A percentile compares a stretch with the other conserved stretches of the same genome.
These are phyloP conservation scores for Botrytis medusae DNA, from an alignment of 2,329 filamentous ascomycete species.

Conservation along the genomic window DNA sequence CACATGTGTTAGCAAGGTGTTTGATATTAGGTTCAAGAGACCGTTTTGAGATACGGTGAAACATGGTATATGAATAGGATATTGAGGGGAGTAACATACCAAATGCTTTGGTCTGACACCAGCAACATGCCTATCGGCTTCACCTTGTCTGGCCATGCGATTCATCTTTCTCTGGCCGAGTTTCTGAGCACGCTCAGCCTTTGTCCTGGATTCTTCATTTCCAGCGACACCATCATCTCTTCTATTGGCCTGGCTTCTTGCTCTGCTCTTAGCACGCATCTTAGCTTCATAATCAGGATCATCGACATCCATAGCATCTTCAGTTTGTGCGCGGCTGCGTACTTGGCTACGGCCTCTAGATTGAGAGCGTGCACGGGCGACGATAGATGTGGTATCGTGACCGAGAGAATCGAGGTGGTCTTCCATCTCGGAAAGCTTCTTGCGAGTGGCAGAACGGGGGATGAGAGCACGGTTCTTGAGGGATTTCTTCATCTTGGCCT, in stretches of 20 bases:
- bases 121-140: conserved; percentile 87
- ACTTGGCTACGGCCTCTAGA: conserved; percentile 70
- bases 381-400: conserved; percentile 75
- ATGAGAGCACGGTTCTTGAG: conserved; percentile 97
- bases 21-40: not conserved
- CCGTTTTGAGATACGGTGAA: not conserved
- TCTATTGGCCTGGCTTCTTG: conserved; percentile 66
- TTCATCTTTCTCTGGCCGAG: conserved; percentile 98
- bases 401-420: conserved; percentile 81
- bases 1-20: conserved; percentile 39
- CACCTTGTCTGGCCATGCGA: conserved; percentile 93
- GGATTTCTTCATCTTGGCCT: conserved; percentile 90
- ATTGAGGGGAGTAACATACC: conserved; percentile 54
- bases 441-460: conserved; percentile 76
- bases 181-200: conserved; percentile 85
- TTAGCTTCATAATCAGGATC: conserved; percentile 54
- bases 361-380: conserved; percentile 68
- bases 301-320: conserved; percentile 76
- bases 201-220: conserved; percentile 63
- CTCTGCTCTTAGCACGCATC: conserved; percentile 71
- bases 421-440: conserved; percentile 84
- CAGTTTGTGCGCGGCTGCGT: conserved; percentile 61
- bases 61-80: not conserved
- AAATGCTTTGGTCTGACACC: conserved; percentile 86
- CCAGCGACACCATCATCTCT: conserved; percentile 71